phyloP scores from a whole-genome alignment of 352 stramenopile species.

The Phytopythium aichiense region DNA sequence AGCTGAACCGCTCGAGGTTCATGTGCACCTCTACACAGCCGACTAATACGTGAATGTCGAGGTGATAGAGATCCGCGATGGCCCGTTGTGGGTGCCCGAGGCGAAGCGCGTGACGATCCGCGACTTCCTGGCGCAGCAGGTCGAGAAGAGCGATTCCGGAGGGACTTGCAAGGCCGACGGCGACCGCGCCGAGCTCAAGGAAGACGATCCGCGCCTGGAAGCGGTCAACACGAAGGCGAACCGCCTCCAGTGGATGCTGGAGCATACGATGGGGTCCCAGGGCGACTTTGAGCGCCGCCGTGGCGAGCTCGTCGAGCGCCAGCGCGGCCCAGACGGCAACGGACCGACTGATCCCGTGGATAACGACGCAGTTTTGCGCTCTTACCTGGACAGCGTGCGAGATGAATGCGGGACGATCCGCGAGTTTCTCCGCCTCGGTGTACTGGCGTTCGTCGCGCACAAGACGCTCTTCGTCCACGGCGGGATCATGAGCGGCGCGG shows the following conservation, averaged over 20 bases:
- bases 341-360: conserved; percentile 20
- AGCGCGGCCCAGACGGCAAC: conserved; percentile 1
- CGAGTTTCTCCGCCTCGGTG: conserved; percentile 81
- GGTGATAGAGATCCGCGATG: conserved; percentile 55
- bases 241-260: conserved; percentile 87
- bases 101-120: conserved; percentile 51
- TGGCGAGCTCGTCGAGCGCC: conserved; percentile 49
- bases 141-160: neutral
- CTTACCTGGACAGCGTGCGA: conserved; percentile 70
- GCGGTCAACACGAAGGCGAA: conserved; percentile 73
- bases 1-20: no score
- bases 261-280: conserved; percentile 89
- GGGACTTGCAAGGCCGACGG: neutral
- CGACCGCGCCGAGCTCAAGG: neutral
- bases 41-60: neutral
- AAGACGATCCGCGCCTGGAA: conserved; percentile 14
- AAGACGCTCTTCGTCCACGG: conserved; percentile 93
- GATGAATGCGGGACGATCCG: conserved; percentile 62
- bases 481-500: conserved; percentile 62
- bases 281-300: conserved; percentile 88
- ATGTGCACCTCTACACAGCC: neutral
- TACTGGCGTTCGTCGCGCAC: conserved; percentile 74
- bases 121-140: conserved; percentile 37
- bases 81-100: conserved; percentile 58
- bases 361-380: conserved; percentile 80